These are phyloP conservation scores for Cyberlindnera subsufficiens DNA, from an alignment of 805 yeast species.

Conservation along the genomic window DNA sequence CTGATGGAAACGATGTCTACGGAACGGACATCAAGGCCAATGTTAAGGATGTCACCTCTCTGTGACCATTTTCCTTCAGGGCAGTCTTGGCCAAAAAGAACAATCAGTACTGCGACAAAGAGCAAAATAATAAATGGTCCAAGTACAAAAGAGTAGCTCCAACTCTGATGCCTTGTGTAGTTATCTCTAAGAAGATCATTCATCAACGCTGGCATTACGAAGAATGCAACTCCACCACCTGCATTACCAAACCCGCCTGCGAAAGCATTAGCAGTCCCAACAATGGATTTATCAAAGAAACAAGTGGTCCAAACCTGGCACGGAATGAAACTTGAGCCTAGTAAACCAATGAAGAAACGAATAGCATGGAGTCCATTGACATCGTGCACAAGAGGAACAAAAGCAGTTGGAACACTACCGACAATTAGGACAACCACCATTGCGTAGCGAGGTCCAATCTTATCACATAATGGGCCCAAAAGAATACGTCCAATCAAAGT, in stretches of 20 bases:
- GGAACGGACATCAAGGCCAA: slow-evolving; percentile 22
- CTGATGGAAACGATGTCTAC: slow-evolving; percentile 20
- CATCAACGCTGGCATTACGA: slow-evolving; percentile 27
- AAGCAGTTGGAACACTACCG: slow-evolving; percentile 27
- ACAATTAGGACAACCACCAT: slow-evolving; percentile 22
- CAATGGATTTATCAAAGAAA: slow-evolving; percentile 25
- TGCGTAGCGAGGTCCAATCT: slow-evolving; percentile 24
- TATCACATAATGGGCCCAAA: slow-evolving; percentile 26
- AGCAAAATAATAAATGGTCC: slow-evolving; percentile 28
- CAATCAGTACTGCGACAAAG: slow-evolving; percentile 21
- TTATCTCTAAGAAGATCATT: slow-evolving; percentile 16
- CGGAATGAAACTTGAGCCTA: slow-evolving; percentile 28
- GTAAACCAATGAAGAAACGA: slow-evolving; percentile 35
- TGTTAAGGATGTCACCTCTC: slow-evolving; percentile 22
- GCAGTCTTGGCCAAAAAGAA: slow-evolving; percentile 28
- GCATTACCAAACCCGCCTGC: slow-evolving; percentile 29
- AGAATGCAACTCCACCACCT: slow-evolving; percentile 30
- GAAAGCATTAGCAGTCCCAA: slow-evolving; percentile 27
- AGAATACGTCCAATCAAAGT: slow-evolving; percentile 24
- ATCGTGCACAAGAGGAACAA: slow-evolving; percentile 21
- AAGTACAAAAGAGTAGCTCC: slow-evolving; percentile 24
- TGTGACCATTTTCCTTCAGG: slow-evolving; percentile 31
- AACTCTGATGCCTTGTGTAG: slow-evolving; percentile 20
- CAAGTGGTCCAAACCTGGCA: slow-evolving; percentile 26
- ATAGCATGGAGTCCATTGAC: slow-evolving; percentile 25